These are phyloP conservation scores for Bryoglossum gracile DNA, from an alignment of 495 filamentous ascomycete genomes.

Conservation along the genomic window DNA sequence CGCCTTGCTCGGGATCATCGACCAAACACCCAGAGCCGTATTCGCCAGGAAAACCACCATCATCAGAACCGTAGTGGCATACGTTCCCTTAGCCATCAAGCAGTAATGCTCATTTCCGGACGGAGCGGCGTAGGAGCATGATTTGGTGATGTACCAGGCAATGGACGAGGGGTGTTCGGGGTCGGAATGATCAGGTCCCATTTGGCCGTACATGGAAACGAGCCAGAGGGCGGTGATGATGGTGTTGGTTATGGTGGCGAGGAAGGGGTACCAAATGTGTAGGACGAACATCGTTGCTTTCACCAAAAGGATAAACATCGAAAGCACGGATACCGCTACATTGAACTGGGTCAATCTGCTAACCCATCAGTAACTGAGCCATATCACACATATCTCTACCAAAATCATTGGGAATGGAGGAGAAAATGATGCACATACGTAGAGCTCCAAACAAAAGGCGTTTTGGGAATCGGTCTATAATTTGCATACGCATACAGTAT, in stretches of 20 bases:
- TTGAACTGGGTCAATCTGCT: slow-evolving; percentile 74
- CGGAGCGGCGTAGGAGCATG: slow-evolving; percentile 56
- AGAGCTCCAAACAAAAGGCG: slow-evolving; percentile 75
- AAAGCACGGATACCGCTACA: slow-evolving; percentile 72
- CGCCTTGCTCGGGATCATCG: slow-evolving; percentile 50
- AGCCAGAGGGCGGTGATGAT: slow-evolving; percentile 56
- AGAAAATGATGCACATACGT: slow-evolving; percentile 51
- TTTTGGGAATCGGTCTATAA: slow-evolving; percentile 51
- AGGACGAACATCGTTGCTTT: slow-evolving; percentile 63
- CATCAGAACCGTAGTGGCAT: slow-evolving; percentile 62
- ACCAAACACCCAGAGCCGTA: slow-evolving; percentile 48
- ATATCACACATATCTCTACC: not conserved
- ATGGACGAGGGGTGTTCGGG: slow-evolving; percentile 56
- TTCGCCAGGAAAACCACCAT: slow-evolving; percentile 55
- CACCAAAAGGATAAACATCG: slow-evolving; percentile 57
- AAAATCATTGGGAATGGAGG: not conserved
- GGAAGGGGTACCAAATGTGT: slow-evolving; percentile 62
- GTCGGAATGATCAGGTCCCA: slow-evolving; percentile 74
- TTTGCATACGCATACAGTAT: slow-evolving; percentile 73
- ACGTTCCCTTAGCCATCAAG: slow-evolving; percentile 65
- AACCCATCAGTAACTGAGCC: too few species aligned
- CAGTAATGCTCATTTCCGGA: slow-evolving; percentile 58
- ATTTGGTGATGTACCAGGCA: slow-evolving; percentile 79
- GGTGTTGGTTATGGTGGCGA: slow-evolving; percentile 53
- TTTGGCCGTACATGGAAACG: slow-evolving; percentile 62